Evolutionary conservation across 78 protist species (phyloP), one percentile per base, ranked within the genome.

Genomic region (Diacronema lutheri): DNA sequence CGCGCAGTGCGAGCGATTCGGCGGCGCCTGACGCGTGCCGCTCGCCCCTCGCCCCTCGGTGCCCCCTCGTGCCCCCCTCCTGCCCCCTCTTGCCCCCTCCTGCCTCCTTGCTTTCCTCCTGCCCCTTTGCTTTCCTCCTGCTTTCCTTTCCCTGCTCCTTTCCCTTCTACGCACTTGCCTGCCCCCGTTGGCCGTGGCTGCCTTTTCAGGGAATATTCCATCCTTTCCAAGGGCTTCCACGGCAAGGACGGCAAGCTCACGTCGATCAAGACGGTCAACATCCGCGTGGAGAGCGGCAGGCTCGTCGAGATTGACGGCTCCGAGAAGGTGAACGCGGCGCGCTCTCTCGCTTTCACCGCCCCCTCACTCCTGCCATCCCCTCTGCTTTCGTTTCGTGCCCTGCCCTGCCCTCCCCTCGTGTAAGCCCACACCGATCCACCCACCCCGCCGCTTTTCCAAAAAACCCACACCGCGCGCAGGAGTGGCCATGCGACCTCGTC

Each of bases 211-310:
- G 71, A 86, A 90, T 94, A 76, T 74, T 46, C 66, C 78, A 77
- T 74, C 60, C 72, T 89, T 77, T 65, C 93, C 72, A 90, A 86
- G 87, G 93, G 86, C 72, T 90, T 94, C 41, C 20, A 88, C 62
- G 86, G 55, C 29, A 85, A 86, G 35, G 79, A 40, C 44, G 94
- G 94, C 77, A 40, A 86, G 66, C 81, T 93, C n/a, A 76, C 23
- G 46, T 93, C 92, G 64, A 37, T 92, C 78, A 81, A 69, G 74
- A 86, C 93, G 4, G 86, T 87, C 37, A 41, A 57, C n/a, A 85
- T 90, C 40, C 68, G 1, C 31, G 90, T 93, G 89, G 41, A 29
- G 26, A 23, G 55, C 61, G 88, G 89, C 71, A 86, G 61, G 26
- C 31, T 38, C 23, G 89, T 89, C 35, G 9, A 41, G 44, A 88